Evolutionary conservation across 31 red algal genomes (phyloP).

Genomic region (Odonthalia washingtoniensis): DNA sequence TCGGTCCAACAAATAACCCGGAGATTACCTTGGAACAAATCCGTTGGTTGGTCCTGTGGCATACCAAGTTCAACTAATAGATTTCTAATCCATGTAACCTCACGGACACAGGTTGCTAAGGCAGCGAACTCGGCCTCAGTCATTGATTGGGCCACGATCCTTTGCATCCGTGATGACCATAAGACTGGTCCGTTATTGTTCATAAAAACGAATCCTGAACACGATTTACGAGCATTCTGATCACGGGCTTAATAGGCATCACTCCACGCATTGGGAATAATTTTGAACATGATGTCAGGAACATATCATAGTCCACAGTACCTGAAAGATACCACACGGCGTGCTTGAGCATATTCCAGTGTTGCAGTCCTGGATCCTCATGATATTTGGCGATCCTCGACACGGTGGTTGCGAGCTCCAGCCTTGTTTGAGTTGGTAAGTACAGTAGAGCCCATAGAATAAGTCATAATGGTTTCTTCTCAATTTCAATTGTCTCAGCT

Average conservation of each 20-base stretch:
- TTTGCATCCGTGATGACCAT: conserved; percentile 40
- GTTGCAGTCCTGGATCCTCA: too few relatives aligned
- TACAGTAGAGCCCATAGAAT: conserved; percentile 41
- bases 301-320: conserved; percentile 17
- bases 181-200: background rate
- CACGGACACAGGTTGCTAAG: background rate
- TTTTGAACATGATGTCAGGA: background rate
- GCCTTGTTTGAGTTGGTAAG: conserved; percentile 39
- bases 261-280: background rate
- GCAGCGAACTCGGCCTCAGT: conserved; percentile 25
- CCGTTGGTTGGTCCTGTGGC: background rate
- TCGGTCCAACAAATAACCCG: conserved; percentile 29
- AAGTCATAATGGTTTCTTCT: background rate
- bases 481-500: background rate
- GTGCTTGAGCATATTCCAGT: conserved; percentile 32
- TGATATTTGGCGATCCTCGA: conserved; percentile 34
- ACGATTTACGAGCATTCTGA: conserved; percentile 14
- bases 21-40: conserved; percentile 27
- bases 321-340: conserved; percentile 20
- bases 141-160: background rate
- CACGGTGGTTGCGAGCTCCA: conserved; percentile 48
- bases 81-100: background rate
- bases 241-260: conserved; percentile 31
- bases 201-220: conserved; percentile 26
- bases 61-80: background rate